These are phyloP conservation scores for Evernia prunastri DNA, from an alignment of 495 filamentous ascomycete genomes.

Conservation along the genomic window DNA sequence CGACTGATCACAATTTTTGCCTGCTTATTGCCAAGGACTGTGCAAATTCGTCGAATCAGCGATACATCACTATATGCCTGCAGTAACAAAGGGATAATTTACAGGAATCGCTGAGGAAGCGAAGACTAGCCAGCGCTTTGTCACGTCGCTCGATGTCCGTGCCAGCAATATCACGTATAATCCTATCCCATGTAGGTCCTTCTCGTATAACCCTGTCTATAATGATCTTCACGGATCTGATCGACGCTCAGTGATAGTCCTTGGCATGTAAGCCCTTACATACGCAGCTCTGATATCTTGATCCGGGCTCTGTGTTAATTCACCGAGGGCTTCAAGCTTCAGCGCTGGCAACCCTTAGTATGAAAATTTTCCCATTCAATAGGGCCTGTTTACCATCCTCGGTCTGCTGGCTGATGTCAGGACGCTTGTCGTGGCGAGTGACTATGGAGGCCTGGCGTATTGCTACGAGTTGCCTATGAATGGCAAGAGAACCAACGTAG, in stretches of 20 bases:
- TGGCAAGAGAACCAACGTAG: slow-evolving; percentile 43
- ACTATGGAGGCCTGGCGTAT: slow-evolving; percentile 46
- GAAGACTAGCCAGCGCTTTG: slow-evolving; percentile 40
- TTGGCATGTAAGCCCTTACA: slow-evolving; percentile 18
- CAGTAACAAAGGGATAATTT: neutral
- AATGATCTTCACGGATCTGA: slow-evolving; percentile 45
- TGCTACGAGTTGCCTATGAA: slow-evolving; percentile 40
- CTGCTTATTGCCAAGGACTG: neutral
- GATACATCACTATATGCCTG: neutral
- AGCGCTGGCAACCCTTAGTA: slow-evolving; percentile 33
- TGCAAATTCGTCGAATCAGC: neutral
- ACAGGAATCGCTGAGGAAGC: slow-evolving; percentile 41
- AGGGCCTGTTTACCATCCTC: slow-evolving; percentile 38
- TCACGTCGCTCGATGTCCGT: slow-evolving; percentile 33
- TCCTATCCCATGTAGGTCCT: slow-evolving; percentile 35
- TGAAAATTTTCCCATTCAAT: neutral
- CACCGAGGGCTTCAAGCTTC: slow-evolving; percentile 45
- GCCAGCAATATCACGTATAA: slow-evolving; percentile 39
- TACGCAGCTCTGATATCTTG: slow-evolving; percentile 49
- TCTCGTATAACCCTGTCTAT: slow-evolving; percentile 43
- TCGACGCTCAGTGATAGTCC: slow-evolving; percentile 16
- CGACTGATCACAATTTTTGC: neutral
- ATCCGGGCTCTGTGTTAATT: slow-evolving; percentile 45
- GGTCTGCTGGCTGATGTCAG: slow-evolving; percentile 42
- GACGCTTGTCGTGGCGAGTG: slow-evolving; percentile 41